Conservation (phyloP, 2,329 filamentous ascomycete species). For the Beauveria rudraprayagi region DNA sequence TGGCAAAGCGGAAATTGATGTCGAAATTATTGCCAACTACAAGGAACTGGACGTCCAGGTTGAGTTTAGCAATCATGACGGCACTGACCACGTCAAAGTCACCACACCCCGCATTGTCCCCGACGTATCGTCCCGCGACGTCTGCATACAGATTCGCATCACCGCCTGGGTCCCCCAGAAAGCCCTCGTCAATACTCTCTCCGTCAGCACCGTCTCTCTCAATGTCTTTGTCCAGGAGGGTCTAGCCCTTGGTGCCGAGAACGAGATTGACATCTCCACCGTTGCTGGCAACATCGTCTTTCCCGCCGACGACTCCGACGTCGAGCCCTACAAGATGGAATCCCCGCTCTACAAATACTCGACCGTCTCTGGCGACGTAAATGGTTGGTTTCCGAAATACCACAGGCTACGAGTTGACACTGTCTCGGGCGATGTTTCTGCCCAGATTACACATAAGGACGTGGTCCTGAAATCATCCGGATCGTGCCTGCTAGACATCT, state of each 20-base stretch:
- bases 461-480: slow-evolving; percentile 26
- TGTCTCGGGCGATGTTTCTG: slow-evolving; percentile 34
- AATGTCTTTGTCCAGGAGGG: slow-evolving; percentile 32
- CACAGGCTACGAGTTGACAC: slow-evolving; percentile 38
- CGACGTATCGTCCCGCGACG: slow-evolving; percentile 18
- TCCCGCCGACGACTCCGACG: slow-evolving; percentile 18
- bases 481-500: slow-evolving; percentile 33
- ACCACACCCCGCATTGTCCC: slow-evolving; percentile 28
- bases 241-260: slow-evolving; percentile 26
- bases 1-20: slow-evolving; percentile 28
- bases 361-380: slow-evolving; percentile 36
- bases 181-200: slow-evolving; percentile 29
- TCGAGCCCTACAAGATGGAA: slow-evolving; percentile 31
- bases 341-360: slow-evolving; percentile 33
- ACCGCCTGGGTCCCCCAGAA: slow-evolving; percentile 39
- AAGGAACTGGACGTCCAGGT: slow-evolving; percentile 28
- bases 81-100: slow-evolving; percentile 31
- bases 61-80: slow-evolving; percentile 22
- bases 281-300: slow-evolving; percentile 32
- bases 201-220: slow-evolving; percentile 30
- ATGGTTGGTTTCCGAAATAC: slow-evolving; percentile 43
- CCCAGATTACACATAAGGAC: slow-evolving; percentile 33
- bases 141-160: slow-evolving; percentile 40
- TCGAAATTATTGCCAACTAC: slow-evolving; percentile 40
- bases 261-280: slow-evolving; percentile 25